Base-by-base conservation (phyloP, 139 green algal genomes). In the Volvox reticuliferus region DNA sequence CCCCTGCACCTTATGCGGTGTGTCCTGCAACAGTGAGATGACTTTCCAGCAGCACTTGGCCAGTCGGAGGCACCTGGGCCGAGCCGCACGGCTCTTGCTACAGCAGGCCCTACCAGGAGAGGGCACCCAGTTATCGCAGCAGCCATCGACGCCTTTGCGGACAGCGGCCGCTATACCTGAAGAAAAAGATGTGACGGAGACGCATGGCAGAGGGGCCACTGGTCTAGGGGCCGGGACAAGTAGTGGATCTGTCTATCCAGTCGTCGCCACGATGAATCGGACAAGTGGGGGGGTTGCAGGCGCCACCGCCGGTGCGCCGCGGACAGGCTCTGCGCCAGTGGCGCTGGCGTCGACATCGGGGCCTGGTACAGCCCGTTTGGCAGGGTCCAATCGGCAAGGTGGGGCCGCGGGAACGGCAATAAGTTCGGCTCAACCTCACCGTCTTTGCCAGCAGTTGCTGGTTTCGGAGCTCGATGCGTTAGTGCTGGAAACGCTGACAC, bases 21-120 rank as follows among this genome's bases (percentile, higher is more conserved):
- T 93, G 21, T 44, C 69, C n/a, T 89, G 90, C 76, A 92, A 89
- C 84, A 90, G 76, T 65, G 79, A 33, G 35, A 78, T 71, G 28
- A 91, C 88, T 9, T 55, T 92, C n/a, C 35, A 93, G 50, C 93
- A 93, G 93, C 93, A 94, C 82, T 44, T 94, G 9, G 71, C 91
- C 35, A 92, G 79, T 71, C 73, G 69, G 28, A 92, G 90, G 44
- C 93, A 94, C 88, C 62, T 93, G 0, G 61, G 81, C 5, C 62
- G 82, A 16, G 89, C 69, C 32, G 86, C 86, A 22, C 28, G 32
- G 86, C 85, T 73, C 35, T 71, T 89, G 37, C 69, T 89, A 26
- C 85, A 61, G n/a, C 14, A 16, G 14, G 85, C 85, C 13, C 44
- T 89, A 68, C 69, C 85, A 22, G 33, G 12, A 22, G 33, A 26